These are phyloP conservation scores for Sclerotinia glacialis DNA, from an alignment of 2,329 filamentous ascomycete genomes.

Conservation along the genomic window DNA sequence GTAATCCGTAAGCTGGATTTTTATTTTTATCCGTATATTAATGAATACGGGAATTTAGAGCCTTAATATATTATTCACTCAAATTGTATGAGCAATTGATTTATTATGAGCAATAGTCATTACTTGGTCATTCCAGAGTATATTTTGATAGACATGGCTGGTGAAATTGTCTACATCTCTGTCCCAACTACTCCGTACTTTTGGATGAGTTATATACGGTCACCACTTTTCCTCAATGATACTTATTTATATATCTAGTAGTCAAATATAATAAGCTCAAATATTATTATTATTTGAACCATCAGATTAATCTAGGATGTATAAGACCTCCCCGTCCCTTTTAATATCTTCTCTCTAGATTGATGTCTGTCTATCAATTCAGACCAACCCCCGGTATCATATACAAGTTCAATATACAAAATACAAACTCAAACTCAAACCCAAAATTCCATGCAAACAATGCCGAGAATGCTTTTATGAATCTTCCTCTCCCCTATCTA, in stretches of 20 bases:
- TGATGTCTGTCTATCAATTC: not conserved
- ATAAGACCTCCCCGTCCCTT: not conserved
- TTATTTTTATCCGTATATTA: not conserved
- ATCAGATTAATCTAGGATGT: not conserved
- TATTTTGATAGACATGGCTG: not conserved
- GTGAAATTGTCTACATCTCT: not conserved
- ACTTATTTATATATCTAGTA: not conserved
- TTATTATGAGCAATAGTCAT: not conserved
- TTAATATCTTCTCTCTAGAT: not conserved
- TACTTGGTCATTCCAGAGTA: not conserved
- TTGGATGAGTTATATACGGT: not conserved
- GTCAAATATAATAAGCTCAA: not conserved
- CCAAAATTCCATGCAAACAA: not conserved
- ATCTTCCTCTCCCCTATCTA: slow-evolving; percentile 46
- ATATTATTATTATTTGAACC: not conserved
- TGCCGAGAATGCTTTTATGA: slow-evolving; percentile 13
- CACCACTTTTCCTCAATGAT: not conserved
- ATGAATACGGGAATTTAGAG: not conserved
- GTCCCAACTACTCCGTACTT: not conserved
- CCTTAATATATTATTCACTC: not conserved
- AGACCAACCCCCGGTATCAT: slow-evolving; percentile 2
- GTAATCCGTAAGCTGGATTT: too few relatives aligned
- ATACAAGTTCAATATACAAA: slow-evolving; percentile 14
- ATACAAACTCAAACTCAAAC: not conserved
- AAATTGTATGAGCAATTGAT: not conserved